Conservation (phyloP, 192 early-diverging fungal genomes). For the Podila horticola region DNA sequence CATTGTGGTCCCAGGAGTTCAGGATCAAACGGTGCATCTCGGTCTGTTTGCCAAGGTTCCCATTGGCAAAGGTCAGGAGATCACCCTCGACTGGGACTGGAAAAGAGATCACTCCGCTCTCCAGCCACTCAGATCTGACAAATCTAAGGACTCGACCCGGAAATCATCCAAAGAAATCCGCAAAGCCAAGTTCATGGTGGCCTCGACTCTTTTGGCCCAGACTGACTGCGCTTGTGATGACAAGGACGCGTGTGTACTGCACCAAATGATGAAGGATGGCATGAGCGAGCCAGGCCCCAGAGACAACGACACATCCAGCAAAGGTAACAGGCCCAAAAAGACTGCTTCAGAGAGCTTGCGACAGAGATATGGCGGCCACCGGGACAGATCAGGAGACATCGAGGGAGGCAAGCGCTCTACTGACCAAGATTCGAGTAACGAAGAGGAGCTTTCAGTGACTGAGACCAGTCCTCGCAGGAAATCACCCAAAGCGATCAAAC, state of each 20-base stretch:
- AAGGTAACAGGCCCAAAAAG: slow-evolving; percentile 27
- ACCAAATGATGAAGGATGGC: slow-evolving; percentile 52
- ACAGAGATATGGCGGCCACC: slow-evolving; percentile 27
- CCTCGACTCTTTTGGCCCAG: slow-evolving; percentile 50
- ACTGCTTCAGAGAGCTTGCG: slow-evolving; percentile 19
- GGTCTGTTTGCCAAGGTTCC: slow-evolving; percentile 71
- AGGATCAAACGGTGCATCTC: slow-evolving; percentile 67
- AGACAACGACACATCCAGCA: slow-evolving; percentile 10
- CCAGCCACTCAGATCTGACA: slow-evolving; percentile 40
- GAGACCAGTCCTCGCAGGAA: slow-evolving; percentile 35
- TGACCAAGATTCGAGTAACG: slow-evolving; percentile 41
- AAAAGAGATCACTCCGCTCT: slow-evolving; percentile 58
- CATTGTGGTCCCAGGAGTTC: slow-evolving; percentile 61
- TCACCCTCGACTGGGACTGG: slow-evolving; percentile 81
- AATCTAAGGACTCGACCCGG: slow-evolving; percentile 26
- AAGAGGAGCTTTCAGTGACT: slow-evolving; percentile 13
- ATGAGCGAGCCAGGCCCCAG: slow-evolving; percentile 17
- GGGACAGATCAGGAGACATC: slow-evolving; percentile 22
- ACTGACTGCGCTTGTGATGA: slow-evolving; percentile 60
- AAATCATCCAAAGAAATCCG: slow-evolving; percentile 37
- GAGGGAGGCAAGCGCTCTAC: slow-evolving; percentile 15
- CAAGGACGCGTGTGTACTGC: slow-evolving; percentile 52
- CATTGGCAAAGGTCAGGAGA: slow-evolving; percentile 71
- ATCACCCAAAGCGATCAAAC: slow-evolving; percentile 19
- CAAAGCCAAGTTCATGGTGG: slow-evolving; percentile 41